A percentile compares a stretch with the other conserved stretches of the same genome.
Evolutionary conservation across 2,329 filamentous ascomycete species (phyloP).

Genomic region (Fusarium citri): DNA sequence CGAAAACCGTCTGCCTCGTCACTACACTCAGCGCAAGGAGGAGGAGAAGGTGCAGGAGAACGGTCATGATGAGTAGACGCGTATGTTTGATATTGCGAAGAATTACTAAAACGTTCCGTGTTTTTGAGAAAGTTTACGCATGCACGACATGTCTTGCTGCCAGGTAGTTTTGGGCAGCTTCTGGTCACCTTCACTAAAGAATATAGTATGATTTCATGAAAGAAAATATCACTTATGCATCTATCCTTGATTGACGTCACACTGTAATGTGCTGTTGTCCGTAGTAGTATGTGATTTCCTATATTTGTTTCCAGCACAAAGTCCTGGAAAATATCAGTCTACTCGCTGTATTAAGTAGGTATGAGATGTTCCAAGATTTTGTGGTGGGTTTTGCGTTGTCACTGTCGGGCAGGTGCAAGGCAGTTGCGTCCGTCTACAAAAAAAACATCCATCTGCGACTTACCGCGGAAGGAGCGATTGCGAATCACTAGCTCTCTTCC

Average conservation of each 20-base stretch:
- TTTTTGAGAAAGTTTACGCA: background rate
- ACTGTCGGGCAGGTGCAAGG: slow-evolving; percentile 12
- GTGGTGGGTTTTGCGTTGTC: background rate
- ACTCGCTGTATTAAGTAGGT: background rate
- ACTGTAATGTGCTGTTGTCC: background rate
- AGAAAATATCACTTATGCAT: background rate
- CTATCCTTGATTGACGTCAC: background rate
- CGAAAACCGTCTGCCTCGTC: slow-evolving; percentile 70
- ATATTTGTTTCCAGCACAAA: background rate
- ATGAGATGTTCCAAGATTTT: background rate
- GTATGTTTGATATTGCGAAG: background rate
- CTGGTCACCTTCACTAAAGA: slow-evolving; percentile 27
- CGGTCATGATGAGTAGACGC: slow-evolving; percentile 6
- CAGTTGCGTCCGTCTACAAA: background rate
- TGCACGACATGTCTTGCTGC: background rate
- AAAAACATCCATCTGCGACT: background rate
- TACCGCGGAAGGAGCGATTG: slow-evolving; percentile 2
- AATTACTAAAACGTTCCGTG: background rate
- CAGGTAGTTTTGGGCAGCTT: slow-evolving; percentile 14
- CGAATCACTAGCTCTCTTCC: background rate
- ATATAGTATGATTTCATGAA: background rate
- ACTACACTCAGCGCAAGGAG: slow-evolving; percentile 41
- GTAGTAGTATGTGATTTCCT: background rate
- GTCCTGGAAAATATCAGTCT: background rate
- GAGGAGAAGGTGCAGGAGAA: slow-evolving; percentile 19